Evolutionary conservation across 208 protist genomes (phyloP).

Genomic region (Wallacemonas sp.): DNA sequence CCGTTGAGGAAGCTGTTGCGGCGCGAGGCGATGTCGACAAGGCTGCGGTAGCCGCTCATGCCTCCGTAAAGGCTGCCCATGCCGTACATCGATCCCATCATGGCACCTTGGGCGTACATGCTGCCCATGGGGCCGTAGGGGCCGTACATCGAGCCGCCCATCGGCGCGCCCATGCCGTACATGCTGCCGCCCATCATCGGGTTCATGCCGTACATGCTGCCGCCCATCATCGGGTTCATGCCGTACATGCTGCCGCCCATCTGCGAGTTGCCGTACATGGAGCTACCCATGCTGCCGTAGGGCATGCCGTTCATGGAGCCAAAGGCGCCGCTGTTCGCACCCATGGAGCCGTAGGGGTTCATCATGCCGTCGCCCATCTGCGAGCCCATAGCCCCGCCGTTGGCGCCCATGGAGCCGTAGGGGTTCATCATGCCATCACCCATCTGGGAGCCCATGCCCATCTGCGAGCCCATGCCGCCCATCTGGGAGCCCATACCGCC

Average conservation of each 20-base stretch:
- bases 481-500: conserved; percentile 20
- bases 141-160: conserved; percentile 49
- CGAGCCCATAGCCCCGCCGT: conserved; percentile 23
- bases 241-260: conserved; percentile 26
- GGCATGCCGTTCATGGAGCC: conserved; percentile 35
- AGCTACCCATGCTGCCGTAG: conserved; percentile 23
- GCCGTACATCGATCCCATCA: conserved; percentile 33
- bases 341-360: conserved; percentile 14
- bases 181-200: conserved; percentile 15
- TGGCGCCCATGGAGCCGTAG: conserved; percentile 11
- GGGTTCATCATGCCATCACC: conserved; percentile 15
- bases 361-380: conserved; percentile 17
- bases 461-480: conserved; percentile 16
- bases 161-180: conserved; percentile 18
- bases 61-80: conserved; percentile 43
- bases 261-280: conserved; percentile 21
- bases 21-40: conserved; percentile 58
- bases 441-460: conserved; percentile 26
- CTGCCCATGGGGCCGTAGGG: conserved; percentile 20
- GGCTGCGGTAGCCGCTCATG: conserved; percentile 40
- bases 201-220: conserved; percentile 21
- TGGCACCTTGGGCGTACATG: conserved; percentile 18
- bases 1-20: conserved; percentile 57
- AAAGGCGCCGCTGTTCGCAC: conserved; percentile 14
- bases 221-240: conserved; percentile 26